Conservation (phyloP, 2,329 filamentous ascomycete genomes). For the Didymella pinodella region DNA sequence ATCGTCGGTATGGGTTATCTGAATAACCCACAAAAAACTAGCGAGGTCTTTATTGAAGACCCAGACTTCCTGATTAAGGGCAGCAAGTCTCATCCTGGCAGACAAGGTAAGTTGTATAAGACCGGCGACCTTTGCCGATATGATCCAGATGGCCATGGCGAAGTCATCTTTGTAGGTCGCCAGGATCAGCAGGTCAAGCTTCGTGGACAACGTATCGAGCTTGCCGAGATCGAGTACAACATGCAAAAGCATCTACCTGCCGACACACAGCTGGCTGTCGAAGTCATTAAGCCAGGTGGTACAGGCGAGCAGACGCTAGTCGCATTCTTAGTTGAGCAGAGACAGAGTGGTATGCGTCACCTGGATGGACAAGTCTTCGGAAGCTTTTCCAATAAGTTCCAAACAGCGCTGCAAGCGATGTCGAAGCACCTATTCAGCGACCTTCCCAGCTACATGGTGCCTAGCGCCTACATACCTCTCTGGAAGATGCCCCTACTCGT, state of each 20-base stretch:
- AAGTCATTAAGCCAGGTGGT: conserved; percentile 56
- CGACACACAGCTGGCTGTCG: conserved; percentile 55
- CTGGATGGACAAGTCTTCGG: conserved; percentile 45
- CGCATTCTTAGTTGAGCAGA: conserved; percentile 46
- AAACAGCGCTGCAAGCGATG: conserved; percentile 39
- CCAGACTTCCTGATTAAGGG: conserved; percentile 67
- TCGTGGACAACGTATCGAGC: conserved; percentile 52
- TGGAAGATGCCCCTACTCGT: conserved; percentile 49
- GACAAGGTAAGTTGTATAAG: conserved; percentile 57
- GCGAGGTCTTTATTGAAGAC: conserved; percentile 58
- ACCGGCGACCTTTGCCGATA: conserved; percentile 57
- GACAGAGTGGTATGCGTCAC: conserved; percentile 38
- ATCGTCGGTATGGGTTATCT: conserved; percentile 54
- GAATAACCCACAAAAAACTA: conserved; percentile 48
- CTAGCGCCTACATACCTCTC: conserved; percentile 46
- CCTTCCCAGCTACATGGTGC: conserved; percentile 49
- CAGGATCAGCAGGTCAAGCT: conserved; percentile 53
- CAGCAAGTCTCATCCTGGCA: conserved; percentile 62
- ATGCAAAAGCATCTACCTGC: conserved; percentile 51
- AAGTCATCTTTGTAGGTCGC: conserved; percentile 48
- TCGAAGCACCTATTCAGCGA: conserved; percentile 39
- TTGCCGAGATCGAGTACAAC: conserved; percentile 51
- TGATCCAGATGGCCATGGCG: conserved; percentile 53
- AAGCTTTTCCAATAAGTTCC: conserved; percentile 44
- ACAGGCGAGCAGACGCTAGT: conserved; percentile 45